phyloP scores from a whole-genome alignment of 2,329 filamentous ascomycete genomes.

The Talaromyces sp. region DNA sequence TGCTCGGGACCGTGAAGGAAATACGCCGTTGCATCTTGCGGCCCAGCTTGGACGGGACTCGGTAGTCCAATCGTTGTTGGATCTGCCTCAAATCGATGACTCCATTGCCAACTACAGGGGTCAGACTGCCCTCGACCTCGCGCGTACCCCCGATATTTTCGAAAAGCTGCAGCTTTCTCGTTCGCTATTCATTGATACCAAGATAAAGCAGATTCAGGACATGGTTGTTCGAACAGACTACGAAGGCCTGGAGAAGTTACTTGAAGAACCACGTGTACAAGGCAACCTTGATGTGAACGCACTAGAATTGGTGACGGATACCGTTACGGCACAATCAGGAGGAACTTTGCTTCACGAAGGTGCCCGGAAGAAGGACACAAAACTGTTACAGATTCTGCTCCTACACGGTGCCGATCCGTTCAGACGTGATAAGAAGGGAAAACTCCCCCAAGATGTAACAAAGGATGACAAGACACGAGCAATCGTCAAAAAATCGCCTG shows the following conservation, averaged over 20 bases:
- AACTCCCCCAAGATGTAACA: conserved; percentile 91
- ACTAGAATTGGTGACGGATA: conserved; percentile 80
- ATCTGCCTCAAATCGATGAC: conserved; percentile 82
- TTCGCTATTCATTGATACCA: conserved; percentile 83
- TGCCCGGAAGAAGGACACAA: conserved; percentile 78
- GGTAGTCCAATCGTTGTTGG: conserved; percentile 78
- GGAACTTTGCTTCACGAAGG: conserved; percentile 93
- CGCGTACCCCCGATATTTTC: conserved; percentile 90
- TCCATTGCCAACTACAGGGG: conserved; percentile 79
- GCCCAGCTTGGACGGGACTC: conserved; percentile 74
- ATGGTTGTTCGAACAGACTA: conserved; percentile 72
- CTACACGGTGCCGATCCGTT: conserved; percentile 96
- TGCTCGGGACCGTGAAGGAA: conserved; percentile 85
- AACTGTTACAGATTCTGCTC: conserved; percentile 82
- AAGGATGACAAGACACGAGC: conserved; percentile 86
- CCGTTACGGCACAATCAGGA: conserved; percentile 71
- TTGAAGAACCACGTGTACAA: conserved; percentile 82
- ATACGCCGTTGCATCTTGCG: conserved; percentile 86
- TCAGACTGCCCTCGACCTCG: conserved; percentile 80
- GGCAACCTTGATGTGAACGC: conserved; percentile 89
- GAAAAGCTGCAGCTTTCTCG: conserved; percentile 88
- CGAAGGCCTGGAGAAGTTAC: conserved; percentile 69
- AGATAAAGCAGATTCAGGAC: conserved; percentile 78
- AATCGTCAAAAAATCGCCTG: conserved; percentile 90
- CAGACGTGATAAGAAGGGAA: conserved; percentile 88